A percentile compares a stretch with the other conserved stretches of the same genome.
phyloP scores from a whole-genome alignment of 2,329 filamentous ascomycete species.

The Penicillium decumbens region DNA sequence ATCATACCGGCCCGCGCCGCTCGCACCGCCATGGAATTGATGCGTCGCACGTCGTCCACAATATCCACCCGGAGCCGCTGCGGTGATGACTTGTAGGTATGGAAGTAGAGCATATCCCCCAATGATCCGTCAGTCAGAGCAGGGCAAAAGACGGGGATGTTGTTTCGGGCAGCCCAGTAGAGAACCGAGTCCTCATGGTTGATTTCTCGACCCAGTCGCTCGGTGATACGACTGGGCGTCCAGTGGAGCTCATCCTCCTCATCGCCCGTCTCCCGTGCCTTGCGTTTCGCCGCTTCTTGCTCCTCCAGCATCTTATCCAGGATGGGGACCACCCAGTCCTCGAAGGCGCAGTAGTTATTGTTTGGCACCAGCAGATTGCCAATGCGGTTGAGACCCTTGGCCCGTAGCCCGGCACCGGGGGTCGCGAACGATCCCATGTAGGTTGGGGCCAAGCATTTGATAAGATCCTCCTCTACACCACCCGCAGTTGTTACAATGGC shows the following conservation, averaged over 20 bases:
- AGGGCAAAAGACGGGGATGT: conserved; percentile 95
- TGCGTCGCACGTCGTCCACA: conserved; percentile 84
- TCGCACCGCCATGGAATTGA: conserved; percentile 86
- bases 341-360: conserved; percentile 93
- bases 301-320: conserved; percentile 91
- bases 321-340: conserved; percentile 96
- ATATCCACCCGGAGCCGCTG: conserved; percentile 80
- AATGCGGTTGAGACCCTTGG: conserved; percentile 87
- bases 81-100: conserved; percentile 87
- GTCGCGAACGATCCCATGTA: conserved; percentile 85
- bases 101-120: conserved; percentile 98
- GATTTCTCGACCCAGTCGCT: conserved; percentile 86
- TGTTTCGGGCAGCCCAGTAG: conserved; percentile 96
- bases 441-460: conserved; percentile 93
- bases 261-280: conserved; percentile 37
- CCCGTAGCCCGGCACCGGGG: conserved; percentile 69
- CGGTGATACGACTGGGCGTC: conserved; percentile 91
- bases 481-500: conserved; percentile 93
- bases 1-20: conserved; percentile 92
- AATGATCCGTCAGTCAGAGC: conserved; percentile 91
- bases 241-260: conserved; percentile 70
- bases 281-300: conserved; percentile 73
- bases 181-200: conserved; percentile 87
- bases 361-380: conserved; percentile 95
- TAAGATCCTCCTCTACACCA: conserved; percentile 94